Evolutionary conservation across 257 asterid genomes (phyloP).

Genomic region (Sherardia arvensis): DNA sequence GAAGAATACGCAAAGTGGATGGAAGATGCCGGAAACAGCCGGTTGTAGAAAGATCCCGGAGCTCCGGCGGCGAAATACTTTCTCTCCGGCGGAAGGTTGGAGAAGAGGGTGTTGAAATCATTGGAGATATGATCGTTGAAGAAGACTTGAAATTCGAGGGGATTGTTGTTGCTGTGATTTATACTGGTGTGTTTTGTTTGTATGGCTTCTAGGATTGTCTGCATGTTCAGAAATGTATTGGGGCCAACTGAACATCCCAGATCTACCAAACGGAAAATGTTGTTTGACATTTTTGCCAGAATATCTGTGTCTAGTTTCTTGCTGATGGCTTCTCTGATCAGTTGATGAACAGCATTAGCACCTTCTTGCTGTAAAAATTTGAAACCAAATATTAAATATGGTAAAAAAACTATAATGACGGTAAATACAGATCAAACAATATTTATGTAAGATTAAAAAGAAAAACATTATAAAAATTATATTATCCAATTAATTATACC

Average conservation of each 20-base stretch:
- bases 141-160: constrained; percentile 19
- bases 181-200: not conserved
- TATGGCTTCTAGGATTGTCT: constrained; percentile 16
- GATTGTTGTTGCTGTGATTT: not conserved
- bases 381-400: too few species aligned
- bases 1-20: constrained; percentile 25
- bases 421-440: too few species aligned
- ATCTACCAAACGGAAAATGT: constrained; percentile 12
- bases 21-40: constrained; percentile 16
- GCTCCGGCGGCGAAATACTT: constrained; percentile 23
- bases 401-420: too few species aligned
- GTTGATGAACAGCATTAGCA: not conserved
- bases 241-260: constrained; percentile 32
- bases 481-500: constrained; percentile 21
- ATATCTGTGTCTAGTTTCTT: not conserved
- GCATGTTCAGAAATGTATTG: constrained; percentile 18
- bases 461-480: too few species aligned
- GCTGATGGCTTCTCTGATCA: not conserved
- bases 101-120: constrained; percentile 36
- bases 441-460: too few species aligned
- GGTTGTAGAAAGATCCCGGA: constrained; percentile 28
- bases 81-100: constrained; percentile 12
- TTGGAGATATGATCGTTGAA: constrained; percentile 30
- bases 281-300: not conserved
- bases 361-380: not conserved